Conservation (phyloP, 257 asterid species). For the Asclepias syriaca region DNA sequence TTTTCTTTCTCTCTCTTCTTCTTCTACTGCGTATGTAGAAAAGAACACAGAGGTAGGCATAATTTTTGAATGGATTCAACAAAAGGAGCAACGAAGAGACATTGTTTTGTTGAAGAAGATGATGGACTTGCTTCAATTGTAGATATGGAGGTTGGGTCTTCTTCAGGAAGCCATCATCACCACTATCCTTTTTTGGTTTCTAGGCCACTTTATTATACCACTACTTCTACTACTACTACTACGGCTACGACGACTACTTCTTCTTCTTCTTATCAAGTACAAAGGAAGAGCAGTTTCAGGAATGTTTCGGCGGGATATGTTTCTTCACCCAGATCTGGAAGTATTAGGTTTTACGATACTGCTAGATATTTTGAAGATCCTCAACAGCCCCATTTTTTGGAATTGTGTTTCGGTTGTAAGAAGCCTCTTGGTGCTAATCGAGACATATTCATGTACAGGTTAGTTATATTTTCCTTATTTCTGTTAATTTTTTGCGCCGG, state of each 20-base stretch:
- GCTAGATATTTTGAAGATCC: constrained; percentile 23
- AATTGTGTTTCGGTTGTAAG: constrained; percentile 40
- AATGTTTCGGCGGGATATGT: constrained; percentile 11
- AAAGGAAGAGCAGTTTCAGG: constrained; percentile 19
- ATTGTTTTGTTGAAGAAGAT: constrained; percentile 27
- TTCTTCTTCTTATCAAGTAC: neutral
- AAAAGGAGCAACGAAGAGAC: constrained; percentile 17
- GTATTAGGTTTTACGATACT: constrained; percentile 10
- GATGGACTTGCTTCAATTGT: constrained; percentile 30
- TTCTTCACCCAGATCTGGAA: constrained; percentile 30
- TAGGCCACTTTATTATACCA: constrained; percentile 20
- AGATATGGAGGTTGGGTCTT: constrained; percentile 14
- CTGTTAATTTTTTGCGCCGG: neutral
- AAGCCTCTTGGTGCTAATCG: constrained; percentile 32
- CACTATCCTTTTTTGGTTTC: constrained; percentile 14
- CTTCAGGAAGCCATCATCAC: constrained; percentile 15
- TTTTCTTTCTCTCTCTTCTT: too few relatives aligned
- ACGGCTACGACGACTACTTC: neutral
- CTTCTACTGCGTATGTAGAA: neutral
- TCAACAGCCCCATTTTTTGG: constrained; percentile 35
- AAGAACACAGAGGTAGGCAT: neutral
- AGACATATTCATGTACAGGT: constrained; percentile 57
- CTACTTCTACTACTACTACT: constrained; percentile 7
- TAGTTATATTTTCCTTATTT: neutral
- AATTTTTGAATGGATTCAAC: constrained; percentile 19